Conservation (phyloP, 805 yeast species). For the Vanderwaltozyma verrucispora region DNA sequence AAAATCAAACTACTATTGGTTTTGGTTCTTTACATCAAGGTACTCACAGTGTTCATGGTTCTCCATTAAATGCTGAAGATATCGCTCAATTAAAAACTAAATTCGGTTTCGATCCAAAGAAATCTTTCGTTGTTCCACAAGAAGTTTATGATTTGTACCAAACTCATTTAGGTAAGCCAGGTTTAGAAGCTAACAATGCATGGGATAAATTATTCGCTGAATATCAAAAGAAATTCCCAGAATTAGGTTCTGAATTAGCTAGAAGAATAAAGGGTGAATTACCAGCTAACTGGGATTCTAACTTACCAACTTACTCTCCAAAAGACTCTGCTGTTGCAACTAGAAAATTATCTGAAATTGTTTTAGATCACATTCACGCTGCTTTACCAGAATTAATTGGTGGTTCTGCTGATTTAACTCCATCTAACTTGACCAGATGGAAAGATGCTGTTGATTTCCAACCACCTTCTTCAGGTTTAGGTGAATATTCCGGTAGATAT, state of each 20-base stretch:
- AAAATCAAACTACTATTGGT: conserved; percentile 87
- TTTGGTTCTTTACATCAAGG: conserved; percentile 80
- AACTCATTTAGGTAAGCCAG: conserved; percentile 43
- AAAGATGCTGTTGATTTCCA: conserved; percentile 83
- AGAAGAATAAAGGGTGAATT: conserved; percentile 72
- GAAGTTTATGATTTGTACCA: conserved; percentile 69
- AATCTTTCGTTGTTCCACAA: conserved; percentile 66
- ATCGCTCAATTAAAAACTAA: conserved; percentile 71
- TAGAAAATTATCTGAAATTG: conserved; percentile 85
- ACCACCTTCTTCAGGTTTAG: conserved; percentile 68
- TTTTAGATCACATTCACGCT: conserved; percentile 49
- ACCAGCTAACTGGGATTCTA: conserved; percentile 72
- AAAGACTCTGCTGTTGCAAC: conserved; percentile 79
- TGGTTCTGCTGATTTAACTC: conserved; percentile 98
- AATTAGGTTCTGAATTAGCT: conserved; percentile 62
- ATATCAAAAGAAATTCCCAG: conserved; percentile 64
- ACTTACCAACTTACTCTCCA: conserved; percentile 71
- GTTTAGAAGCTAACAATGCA: conserved; percentile 56
- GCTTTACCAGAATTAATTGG: conserved; percentile 83
- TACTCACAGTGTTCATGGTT: conserved; percentile 89
- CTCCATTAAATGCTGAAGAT: conserved; percentile 92
- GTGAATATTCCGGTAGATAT: conserved; percentile 86
- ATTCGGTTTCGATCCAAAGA: conserved; percentile 81
- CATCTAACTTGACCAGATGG: conserved; percentile 91
- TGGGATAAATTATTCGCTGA: conserved; percentile 59